Percentiles rank a stretch among this genome's conserved stretches.
These are phyloP conservation scores for Penicillium atrosanguineum DNA, from an alignment of 495 filamentous ascomycete genomes.

Conservation along the genomic window DNA sequence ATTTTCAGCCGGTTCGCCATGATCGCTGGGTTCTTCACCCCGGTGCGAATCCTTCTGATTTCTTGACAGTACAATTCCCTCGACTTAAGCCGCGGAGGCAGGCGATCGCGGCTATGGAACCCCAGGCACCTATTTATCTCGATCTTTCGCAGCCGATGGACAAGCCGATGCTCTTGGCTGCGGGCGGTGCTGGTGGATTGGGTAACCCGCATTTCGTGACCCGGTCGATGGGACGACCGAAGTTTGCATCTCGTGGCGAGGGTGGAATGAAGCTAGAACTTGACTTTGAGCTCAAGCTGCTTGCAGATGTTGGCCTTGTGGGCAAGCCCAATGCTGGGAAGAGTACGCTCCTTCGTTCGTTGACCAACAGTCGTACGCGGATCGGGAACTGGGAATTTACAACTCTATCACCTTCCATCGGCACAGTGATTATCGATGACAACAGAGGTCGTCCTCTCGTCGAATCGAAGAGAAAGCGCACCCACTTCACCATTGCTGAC, in stretches of 20 bases:
- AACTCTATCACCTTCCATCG: conserved; percentile 89
- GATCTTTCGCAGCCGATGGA: conserved; percentile 81
- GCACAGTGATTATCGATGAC: conserved; percentile 88
- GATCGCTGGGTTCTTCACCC: conserved; percentile 88
- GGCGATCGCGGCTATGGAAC: conserved; percentile 59
- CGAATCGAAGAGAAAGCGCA: conserved; percentile 48
- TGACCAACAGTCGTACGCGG: conserved; percentile 81
- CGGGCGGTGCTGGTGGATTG: conserved; percentile 82
- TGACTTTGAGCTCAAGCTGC: conserved; percentile 88
- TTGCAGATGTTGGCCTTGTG: conserved; percentile 92
- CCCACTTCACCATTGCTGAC: conserved; percentile 88
- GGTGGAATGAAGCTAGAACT: conserved; percentile 71
- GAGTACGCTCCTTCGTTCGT: conserved; percentile 81
- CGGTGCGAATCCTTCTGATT: conserved; percentile 64
- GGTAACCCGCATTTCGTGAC: conserved; percentile 92
- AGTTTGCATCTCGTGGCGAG: conserved; percentile 86
- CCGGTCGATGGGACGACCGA: conserved; percentile 64
- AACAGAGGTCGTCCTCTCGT: conserved; percentile 65
- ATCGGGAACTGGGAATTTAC: conserved; percentile 97
- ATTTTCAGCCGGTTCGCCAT: conserved; percentile 37
- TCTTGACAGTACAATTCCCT: conserved; percentile 59
- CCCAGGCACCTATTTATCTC: conserved; percentile 67
- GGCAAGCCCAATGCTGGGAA: conserved; percentile 96
- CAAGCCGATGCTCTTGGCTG: conserved; percentile 81
- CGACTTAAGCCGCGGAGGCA: conserved; percentile 55